Evolutionary conservation across 108 stramenopile species (phyloP).

Genomic region (Hondaea fermentalgiana): DNA sequence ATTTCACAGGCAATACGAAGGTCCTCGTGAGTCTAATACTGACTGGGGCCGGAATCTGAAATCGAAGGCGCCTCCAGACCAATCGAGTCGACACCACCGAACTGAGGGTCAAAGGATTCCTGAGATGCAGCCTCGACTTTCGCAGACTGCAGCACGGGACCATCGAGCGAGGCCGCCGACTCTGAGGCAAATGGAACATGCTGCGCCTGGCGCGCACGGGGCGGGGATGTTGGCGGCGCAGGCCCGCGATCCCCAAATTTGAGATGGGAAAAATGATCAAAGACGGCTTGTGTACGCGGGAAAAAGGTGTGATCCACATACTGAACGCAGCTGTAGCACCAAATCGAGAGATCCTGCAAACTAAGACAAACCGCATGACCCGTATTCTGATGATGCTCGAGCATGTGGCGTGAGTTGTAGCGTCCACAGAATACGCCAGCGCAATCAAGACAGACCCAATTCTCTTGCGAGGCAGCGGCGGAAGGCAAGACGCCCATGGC

Average conservation of each 20-base stretch:
- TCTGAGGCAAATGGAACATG: too few species aligned
- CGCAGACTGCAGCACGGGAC: too few species aligned
- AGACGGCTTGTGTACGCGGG: not conserved
- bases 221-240: not conserved
- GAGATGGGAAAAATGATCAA: not conserved
- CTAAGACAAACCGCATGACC: not conserved
- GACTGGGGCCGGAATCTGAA: too few species aligned
- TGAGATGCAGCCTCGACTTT: too few species aligned
- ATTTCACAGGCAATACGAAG: too few species aligned
- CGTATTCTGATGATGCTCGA: not conserved
- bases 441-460: not conserved
- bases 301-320: constrained; percentile 7
- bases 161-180: too few species aligned
- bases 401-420: not conserved
- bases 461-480: not conserved
- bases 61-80: too few species aligned
- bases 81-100: too few species aligned
- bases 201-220: too few species aligned
- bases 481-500: not conserved
- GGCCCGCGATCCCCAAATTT: not conserved
- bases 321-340: not conserved
- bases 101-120: not conserved
- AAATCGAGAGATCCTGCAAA: not conserved
- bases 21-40: too few species aligned
- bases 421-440: not conserved